Conservation (phyloP, 176 grass and related monocot species). For the Avena atlantica region DNA sequence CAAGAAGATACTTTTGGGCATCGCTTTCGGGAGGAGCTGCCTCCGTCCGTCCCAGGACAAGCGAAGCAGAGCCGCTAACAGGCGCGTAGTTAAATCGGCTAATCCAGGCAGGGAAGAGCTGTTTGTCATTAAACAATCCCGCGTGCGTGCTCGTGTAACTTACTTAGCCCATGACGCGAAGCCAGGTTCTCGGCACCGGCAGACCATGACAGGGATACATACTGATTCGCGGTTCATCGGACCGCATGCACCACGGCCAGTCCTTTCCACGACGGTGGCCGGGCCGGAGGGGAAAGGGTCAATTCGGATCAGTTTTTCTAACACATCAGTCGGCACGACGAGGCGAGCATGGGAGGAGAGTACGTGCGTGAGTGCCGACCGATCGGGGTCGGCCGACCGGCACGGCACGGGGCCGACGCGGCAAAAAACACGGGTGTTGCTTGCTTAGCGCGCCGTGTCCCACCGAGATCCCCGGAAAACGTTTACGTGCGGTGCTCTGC, state of each 20-base stretch:
- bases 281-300: not conserved
- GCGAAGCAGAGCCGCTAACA: constrained; percentile 15
- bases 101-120: constrained; percentile 33
- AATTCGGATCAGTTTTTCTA: not conserved
- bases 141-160: not conserved
- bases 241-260: constrained; percentile 11
- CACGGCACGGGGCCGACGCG: constrained; percentile 15
- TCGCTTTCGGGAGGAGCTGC: constrained; percentile 48
- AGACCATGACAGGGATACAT: not conserved
- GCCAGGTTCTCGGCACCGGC: constrained; percentile 41
- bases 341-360: not conserved
- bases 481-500: not conserved
- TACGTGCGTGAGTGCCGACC: not conserved
- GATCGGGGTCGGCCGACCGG: not conserved
- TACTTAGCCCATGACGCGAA: not conserved
- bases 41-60: constrained; percentile 40
- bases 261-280: constrained; percentile 37
- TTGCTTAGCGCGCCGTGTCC: no score
- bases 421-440: not conserved
- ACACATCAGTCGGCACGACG: constrained; percentile 32
- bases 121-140: constrained; percentile 45
- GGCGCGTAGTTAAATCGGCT: not conserved
- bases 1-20: constrained; percentile 42
- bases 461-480: not conserved
- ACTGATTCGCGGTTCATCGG: not conserved